Conservation (phyloP, 805 yeast species). For the Hyphopichia homilentoma region DNA sequence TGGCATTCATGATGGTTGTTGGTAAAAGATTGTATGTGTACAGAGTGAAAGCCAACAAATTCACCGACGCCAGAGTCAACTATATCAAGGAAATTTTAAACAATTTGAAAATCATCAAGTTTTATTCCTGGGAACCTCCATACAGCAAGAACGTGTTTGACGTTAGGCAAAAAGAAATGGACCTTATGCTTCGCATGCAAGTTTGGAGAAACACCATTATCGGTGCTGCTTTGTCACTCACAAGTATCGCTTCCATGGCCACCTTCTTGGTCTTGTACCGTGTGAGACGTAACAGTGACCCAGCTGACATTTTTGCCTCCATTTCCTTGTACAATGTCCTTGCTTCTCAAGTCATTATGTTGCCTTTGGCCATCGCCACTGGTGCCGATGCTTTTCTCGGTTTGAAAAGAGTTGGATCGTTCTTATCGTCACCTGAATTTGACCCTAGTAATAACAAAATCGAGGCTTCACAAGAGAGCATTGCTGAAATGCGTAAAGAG, state of each 20-base stretch:
- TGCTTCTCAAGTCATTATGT: conserved; percentile 58
- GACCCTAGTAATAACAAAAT: conserved; percentile 29
- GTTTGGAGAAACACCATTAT: conserved; percentile 57
- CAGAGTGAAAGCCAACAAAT: conserved; percentile 55
- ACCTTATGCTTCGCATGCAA: conserved; percentile 58
- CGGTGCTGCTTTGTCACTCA: conserved; percentile 64
- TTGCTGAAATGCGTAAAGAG: conserved; percentile 19
- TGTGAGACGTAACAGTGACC: conserved; percentile 32
- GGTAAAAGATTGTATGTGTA: conserved; percentile 48
- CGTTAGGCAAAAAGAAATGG: conserved; percentile 61
- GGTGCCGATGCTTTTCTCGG: conserved; percentile 67
- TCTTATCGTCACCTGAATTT: conserved; percentile 44
- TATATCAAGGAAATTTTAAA: conserved; percentile 74
- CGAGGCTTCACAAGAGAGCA: conserved; percentile 20
- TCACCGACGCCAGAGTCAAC: conserved; percentile 75
- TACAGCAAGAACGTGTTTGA: conserved; percentile 54
- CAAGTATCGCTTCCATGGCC: conserved; percentile 69
- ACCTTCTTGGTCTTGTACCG: conserved; percentile 38
- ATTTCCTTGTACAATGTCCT: conserved; percentile 63
- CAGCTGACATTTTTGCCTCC: conserved; percentile 69
- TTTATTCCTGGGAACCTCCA: conserved; percentile 88
- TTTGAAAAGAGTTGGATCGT: conserved; percentile 51
- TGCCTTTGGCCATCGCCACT: conserved; percentile 68
- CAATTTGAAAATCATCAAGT: conserved; percentile 78
- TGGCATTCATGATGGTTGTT: conserved; percentile 51